Conservation (phyloP, 2,329 filamentous ascomycete genomes). For the Pseudogymnoascus sp. region DNA sequence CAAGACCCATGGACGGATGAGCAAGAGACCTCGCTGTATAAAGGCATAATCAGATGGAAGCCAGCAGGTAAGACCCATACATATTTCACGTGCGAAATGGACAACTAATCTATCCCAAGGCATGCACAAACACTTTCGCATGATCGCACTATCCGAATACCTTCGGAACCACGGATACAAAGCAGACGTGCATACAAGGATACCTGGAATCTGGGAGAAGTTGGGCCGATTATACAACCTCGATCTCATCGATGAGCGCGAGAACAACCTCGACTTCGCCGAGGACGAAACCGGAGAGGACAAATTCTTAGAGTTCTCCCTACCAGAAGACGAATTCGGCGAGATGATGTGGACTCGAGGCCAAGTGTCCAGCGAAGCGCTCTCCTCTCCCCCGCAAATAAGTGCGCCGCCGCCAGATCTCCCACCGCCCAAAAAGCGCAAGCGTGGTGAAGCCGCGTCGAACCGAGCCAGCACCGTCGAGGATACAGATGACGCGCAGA, state of each 20-base stretch:
- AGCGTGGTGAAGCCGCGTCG: constrained; percentile 28
- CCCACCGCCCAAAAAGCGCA: constrained; percentile 23
- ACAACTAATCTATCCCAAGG: constrained; percentile 38
- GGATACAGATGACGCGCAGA: constrained; percentile 40
- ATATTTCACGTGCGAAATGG: neutral
- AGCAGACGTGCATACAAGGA: constrained; percentile 68
- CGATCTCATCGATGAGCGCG: constrained; percentile 75
- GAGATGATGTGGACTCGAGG: constrained; percentile 24
- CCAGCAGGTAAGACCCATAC: constrained; percentile 64
- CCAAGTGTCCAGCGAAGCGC: constrained; percentile 24
- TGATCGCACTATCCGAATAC: constrained; percentile 76
- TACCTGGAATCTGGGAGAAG: constrained; percentile 88
- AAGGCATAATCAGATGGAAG: constrained; percentile 89
- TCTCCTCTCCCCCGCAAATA: constrained; percentile 27
- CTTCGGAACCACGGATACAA: constrained; percentile 72
- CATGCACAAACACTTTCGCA: constrained; percentile 89
- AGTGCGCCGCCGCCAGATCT: constrained; percentile 12
- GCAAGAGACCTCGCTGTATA: constrained; percentile 86
- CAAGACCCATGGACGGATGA: constrained; percentile 89
- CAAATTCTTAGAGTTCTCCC: constrained; percentile 56
- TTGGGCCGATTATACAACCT: constrained; percentile 77
- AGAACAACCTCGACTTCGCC: constrained; percentile 41
- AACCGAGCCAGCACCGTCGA: constrained; percentile 41
- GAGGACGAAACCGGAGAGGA: constrained; percentile 43
- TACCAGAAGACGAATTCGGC: constrained; percentile 39